These are phyloP conservation scores for Diaporthe amygdali DNA, from an alignment of 2,329 filamentous ascomycete genomes.

Conservation along the genomic window DNA sequence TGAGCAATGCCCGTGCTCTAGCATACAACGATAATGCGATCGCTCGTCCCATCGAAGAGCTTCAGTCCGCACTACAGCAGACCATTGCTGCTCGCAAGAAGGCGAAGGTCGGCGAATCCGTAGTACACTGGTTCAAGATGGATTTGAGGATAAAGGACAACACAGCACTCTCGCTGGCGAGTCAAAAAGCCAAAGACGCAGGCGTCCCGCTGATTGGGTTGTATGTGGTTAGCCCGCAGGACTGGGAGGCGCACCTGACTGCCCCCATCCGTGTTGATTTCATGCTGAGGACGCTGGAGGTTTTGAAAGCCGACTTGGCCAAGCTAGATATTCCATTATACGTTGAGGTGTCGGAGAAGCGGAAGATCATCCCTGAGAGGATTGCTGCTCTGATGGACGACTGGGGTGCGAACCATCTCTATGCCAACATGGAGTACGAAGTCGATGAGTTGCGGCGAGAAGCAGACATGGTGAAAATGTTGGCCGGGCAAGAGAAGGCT, in stretches of 20 bases:
- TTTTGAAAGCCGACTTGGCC: constrained; percentile 70
- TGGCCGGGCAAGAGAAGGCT: constrained; percentile 67
- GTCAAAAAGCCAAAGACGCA: constrained; percentile 47
- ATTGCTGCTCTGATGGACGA: constrained; percentile 69
- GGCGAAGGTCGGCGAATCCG: constrained; percentile 61
- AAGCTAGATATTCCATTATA: constrained; percentile 79
- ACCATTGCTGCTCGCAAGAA: constrained; percentile 60
- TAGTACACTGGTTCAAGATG: constrained; percentile 91
- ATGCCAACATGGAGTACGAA: constrained; percentile 88
- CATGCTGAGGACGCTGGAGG: constrained; percentile 71
- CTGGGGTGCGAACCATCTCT: constrained; percentile 79
- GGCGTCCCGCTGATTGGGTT: constrained; percentile 73
- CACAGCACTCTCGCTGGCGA: constrained; percentile 70
- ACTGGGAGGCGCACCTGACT: constrained; percentile 81
- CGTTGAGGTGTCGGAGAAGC: constrained; percentile 72
- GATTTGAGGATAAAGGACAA: constrained; percentile 81
- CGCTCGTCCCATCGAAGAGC: constrained; percentile 73
- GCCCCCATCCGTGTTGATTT: constrained; percentile 80
- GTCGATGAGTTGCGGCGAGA: constrained; percentile 88
- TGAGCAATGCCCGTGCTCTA: constrained; percentile 78
- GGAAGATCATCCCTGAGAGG: constrained; percentile 64
- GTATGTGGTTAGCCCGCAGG: constrained; percentile 82
- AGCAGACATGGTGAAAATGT: constrained; percentile 64
- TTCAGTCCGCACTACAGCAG: constrained; percentile 65
- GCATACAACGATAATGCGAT: constrained; percentile 76